Base-by-base conservation (phyloP, 2,329 filamentous ascomycete species). In the Colletotrichum ledebouriae region DNA sequence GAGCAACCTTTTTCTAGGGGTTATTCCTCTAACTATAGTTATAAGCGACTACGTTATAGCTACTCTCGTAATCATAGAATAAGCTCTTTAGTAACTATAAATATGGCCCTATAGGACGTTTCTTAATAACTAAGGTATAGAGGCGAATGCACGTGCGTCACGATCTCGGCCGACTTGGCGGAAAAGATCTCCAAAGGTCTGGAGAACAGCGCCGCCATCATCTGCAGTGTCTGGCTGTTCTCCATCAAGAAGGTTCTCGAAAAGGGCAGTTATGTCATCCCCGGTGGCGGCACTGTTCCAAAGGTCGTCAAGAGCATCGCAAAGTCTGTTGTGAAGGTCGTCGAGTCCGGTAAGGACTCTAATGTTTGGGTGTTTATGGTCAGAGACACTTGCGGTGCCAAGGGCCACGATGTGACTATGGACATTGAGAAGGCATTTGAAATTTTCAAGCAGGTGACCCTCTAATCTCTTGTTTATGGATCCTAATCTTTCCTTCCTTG, bases 251-350 rank as follows among this genome's bases (percentile, higher is more conserved):
- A 59, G 57, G 57, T 59, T 12, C 44, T 59, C 29, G 57, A 59
- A 44, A 59, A 59, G 57, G 57, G 57, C 17, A 59, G 42, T 22
- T 59, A 59, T 29, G n/a, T 39, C n/a, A 59, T 59, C n/a, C 57
- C 57, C 4, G 57, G 57, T 7, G 57, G 57, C 4, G 44, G 42
- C 13, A 25, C 57, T 5, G 29, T 50, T 22, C 10, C 15, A 3
- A 59, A 17, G 57, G 57, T 59, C 46, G 57, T 59, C 29, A 50
- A 50, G 10, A 25, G 29, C 33, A 59, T 59, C 25, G 57, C 29
- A 6, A 59, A 49, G 33, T 49, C 57, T 29, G 44, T 59, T 17
- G n/a, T 44, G 7, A 49, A 50, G 44, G 29, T 39, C 4, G 20
- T 41, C 13, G 12, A 29, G 29, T 49, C 42, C 13, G 57, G 44